Base-by-base conservation (phyloP, 345 rosid genomes). In the Salix viminalis region DNA sequence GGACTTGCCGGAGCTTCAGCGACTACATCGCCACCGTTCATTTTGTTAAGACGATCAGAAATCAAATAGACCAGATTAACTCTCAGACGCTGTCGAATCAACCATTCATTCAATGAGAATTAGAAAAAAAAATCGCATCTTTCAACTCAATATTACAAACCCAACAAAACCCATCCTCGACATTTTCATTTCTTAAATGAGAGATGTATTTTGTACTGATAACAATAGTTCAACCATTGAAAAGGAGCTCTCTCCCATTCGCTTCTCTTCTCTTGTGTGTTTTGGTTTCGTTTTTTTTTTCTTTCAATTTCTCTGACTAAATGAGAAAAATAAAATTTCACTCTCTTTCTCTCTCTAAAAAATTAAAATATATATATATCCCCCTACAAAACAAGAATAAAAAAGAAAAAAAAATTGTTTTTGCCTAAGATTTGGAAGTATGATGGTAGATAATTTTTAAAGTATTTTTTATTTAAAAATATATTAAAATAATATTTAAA, bases 1-100 rank as follows among this genome's bases (percentile, higher is more conserved):
- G 88, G 88, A 70, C 80, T 88, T 66, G 84, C 76, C 77, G 87
- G 82, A 79, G 88, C 82, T 80, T 80, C 76, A 71, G 87, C 78
- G 52, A 81, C 88, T 67, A 76, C 87, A 82, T 79, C 91, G 78
- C 86, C 90, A 78, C 85, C 89, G 89, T 87, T 84, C 96, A 91
- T 91, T 78, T 76, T 81, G 16, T 36, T 9, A 23, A 36, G 21
- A 72, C 66, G 69, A 80, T 76, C 83, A 73, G 44, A n/a, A n/a
- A 80, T 67, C 62, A 72, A 28, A 75, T 50, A 54, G 64, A 41
- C 64, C 66, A 75, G 82, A 79, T 79, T 75, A 50, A 75, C 26
- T 54, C 72, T 67, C 70, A 58, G 6, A 28, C 68, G 16, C n/a
- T 16, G 19, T 15, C n/a, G 19, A 65, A 65, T 13, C 68, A 30